Evolutionary conservation across 768 basidiomycete genomes (phyloP).

Genomic region (Albatrellus ellisii): DNA sequence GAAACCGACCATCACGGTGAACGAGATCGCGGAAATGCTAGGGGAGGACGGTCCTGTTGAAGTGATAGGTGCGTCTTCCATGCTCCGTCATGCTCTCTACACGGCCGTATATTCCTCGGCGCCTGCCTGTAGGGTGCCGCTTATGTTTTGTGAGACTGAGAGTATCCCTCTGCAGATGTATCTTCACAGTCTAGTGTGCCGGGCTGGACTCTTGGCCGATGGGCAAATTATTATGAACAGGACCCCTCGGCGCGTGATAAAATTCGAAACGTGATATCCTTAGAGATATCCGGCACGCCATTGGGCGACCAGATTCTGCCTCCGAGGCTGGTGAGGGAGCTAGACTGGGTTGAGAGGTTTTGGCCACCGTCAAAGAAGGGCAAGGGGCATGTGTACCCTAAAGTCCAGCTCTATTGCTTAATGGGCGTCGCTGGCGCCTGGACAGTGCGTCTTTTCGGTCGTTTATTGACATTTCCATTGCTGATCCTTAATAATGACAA

Average conservation of each 20-base stretch:
- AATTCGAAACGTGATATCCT: constrained; percentile 87
- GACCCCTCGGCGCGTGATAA: constrained; percentile 65
- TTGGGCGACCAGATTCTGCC: constrained; percentile 71
- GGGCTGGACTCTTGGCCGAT: constrained; percentile 83
- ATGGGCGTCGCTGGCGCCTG: constrained; percentile 92
- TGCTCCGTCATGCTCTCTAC: too few relatives aligned
- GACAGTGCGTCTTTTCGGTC: constrained; percentile 50
- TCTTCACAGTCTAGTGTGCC: constrained; percentile 75
- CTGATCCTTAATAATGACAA: not conserved
- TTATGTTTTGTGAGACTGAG: constrained; percentile 3
- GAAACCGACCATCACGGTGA: constrained; percentile 49
- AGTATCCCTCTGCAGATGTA: constrained; percentile 42
- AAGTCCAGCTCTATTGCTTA: constrained; percentile 91
- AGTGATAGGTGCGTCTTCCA: constrained; percentile 62
- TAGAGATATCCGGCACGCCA: constrained; percentile 83
- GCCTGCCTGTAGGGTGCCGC: not conserved
- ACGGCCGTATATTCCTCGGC: too few relatives aligned
- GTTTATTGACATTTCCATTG: not conserved
- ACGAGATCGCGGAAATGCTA: constrained; percentile 68
- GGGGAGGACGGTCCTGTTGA: constrained; percentile 74
- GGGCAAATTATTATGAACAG: constrained; percentile 77
- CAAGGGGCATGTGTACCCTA: constrained; percentile 68
- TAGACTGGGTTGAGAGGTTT: constrained; percentile 96
- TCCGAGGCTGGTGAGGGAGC: constrained; percentile 70
- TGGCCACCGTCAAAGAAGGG: constrained; percentile 74